phyloP scores from a whole-genome alignment of 352 stramenopile genomes.

The Globisporangium emineosum region DNA sequence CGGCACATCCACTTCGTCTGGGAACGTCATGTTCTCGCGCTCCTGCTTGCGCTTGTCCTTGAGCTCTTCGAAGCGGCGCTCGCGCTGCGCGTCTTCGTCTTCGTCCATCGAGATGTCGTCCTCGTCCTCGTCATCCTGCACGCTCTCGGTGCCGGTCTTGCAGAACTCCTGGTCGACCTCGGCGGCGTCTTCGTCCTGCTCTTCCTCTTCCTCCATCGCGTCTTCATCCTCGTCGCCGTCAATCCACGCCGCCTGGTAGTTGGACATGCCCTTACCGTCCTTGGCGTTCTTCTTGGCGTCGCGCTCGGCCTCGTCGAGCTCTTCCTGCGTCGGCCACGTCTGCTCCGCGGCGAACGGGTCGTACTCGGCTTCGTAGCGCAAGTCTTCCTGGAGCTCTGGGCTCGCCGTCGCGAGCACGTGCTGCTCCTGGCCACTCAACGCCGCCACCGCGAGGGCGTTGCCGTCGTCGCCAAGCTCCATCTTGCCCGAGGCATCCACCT shows the following conservation, averaged over 20 bases:
- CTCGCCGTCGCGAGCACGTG: conserved; percentile 67
- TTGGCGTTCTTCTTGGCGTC: conserved; percentile 53
- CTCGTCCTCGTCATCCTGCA: conserved; percentile 64
- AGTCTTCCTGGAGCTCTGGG: conserved; percentile 65
- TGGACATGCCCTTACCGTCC: conserved; percentile 70
- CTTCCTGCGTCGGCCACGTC: conserved; percentile 96
- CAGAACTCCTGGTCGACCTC: conserved; percentile 79
- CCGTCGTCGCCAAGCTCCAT: conserved; percentile 30
- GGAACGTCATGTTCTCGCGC: conserved; percentile 93
- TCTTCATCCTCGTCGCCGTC: conserved; percentile 68
- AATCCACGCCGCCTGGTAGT: conserved; percentile 95
- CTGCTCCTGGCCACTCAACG: conserved; percentile 18
- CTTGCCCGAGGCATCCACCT: conserved; percentile 39
- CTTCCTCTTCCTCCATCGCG: conserved; percentile 38
- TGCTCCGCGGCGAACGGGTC: conserved; percentile 97
- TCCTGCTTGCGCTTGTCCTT: conserved; percentile 87
- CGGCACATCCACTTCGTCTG: conserved; percentile 92
- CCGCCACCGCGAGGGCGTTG: conserved; percentile 20
- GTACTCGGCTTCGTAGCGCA: conserved; percentile 87
- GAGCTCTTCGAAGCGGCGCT: conserved; percentile 38
- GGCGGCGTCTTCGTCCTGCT: conserved; percentile 47
- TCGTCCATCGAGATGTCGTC: conserved; percentile 79
- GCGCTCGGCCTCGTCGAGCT: conserved; percentile 87
- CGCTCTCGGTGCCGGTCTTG: conserved; percentile 55
- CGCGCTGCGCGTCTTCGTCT: conserved; percentile 46